A percentile compares a stretch with the other conserved stretches of the same genome.
Conservation (phyloP, 805 yeast genomes). For the Blastobotrys chiropterorum region DNA sequence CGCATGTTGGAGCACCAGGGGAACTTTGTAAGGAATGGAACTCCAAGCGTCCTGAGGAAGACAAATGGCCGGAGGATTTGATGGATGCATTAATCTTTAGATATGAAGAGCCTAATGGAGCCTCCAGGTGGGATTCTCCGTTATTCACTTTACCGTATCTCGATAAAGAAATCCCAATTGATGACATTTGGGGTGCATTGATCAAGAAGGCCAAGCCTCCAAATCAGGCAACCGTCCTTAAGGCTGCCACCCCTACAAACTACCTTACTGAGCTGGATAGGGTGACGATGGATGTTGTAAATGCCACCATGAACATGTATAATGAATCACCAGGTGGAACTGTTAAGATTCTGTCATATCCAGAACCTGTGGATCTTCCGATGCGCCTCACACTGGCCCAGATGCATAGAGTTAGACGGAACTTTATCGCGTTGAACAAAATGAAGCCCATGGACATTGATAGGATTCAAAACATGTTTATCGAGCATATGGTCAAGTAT, state of each 20-base stretch:
- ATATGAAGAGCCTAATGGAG: constrained; percentile 87
- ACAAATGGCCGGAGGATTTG: constrained; percentile 59
- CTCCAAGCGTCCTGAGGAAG: constrained; percentile 18
- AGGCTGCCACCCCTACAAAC: constrained; percentile 70
- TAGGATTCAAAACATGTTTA: constrained; percentile 66
- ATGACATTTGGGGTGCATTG: constrained; percentile 49
- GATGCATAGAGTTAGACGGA: constrained; percentile 75
- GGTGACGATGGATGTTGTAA: constrained; percentile 59
- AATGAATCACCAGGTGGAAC: constrained; percentile 38
- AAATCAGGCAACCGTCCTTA: constrained; percentile 76
- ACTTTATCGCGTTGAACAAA: constrained; percentile 74
- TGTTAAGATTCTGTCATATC: constrained; percentile 35
- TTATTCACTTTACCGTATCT: constrained; percentile 61
- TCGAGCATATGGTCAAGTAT: constrained; percentile 67
- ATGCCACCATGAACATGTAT: constrained; percentile 56
- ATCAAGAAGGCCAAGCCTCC: constrained; percentile 58
- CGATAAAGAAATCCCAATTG: constrained; percentile 51
- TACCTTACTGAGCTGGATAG: constrained; percentile 74
- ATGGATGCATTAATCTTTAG: constrained; percentile 69
- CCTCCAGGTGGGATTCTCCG: constrained; percentile 92
- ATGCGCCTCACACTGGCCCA: constrained; percentile 61
- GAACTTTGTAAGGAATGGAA: constrained; percentile 64
- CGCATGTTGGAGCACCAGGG: constrained; percentile 68
- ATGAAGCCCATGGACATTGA: constrained; percentile 67
- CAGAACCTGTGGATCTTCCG: constrained; percentile 55